Conservation (phyloP, 768 basidiomycete species). For the Cystofilobasidium bisporidii region DNA sequence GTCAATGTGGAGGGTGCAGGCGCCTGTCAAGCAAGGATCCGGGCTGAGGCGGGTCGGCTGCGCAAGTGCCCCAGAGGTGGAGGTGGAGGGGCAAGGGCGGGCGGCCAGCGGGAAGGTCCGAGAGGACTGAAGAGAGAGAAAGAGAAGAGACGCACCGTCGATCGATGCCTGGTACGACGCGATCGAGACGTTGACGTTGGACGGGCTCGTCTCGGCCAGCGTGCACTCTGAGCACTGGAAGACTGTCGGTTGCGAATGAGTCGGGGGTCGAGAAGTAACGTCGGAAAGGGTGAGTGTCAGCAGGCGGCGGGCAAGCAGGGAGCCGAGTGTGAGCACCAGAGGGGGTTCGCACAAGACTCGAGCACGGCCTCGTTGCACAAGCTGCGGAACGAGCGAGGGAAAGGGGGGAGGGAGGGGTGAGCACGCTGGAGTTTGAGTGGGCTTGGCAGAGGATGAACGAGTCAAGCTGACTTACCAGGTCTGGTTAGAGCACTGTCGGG, state of each 20-base stretch:
- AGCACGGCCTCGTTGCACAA: slow-evolving; percentile 11
- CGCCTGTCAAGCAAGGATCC: background rate
- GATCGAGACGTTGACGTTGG: slow-evolving; percentile 18
- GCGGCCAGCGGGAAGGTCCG: background rate
- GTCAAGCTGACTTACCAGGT: no score
- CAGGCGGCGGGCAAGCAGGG: background rate
- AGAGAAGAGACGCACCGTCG: slow-evolving; percentile 13
- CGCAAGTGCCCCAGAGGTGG: background rate
- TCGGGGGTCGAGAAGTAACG: background rate
- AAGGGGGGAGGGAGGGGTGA: no score
- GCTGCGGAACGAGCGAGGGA: background rate
- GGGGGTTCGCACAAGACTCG: slow-evolving; percentile 2
- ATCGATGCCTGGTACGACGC: slow-evolving; percentile 22
- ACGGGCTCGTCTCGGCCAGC: background rate
- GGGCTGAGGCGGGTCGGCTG: no score
- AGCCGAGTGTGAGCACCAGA: background rate
- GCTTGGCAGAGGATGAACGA: no score
- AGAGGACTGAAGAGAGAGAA: background rate
- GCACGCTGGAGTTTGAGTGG: no score
- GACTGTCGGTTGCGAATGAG: background rate
- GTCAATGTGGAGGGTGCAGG: background rate
- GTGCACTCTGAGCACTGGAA: slow-evolving; percentile 25
- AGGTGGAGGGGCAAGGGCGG: no score
- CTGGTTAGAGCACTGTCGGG: no score
- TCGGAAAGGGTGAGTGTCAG: background rate